phyloP scores from a whole-genome alignment of 208 protist species.

The Trypanosoma boissoni region DNA sequence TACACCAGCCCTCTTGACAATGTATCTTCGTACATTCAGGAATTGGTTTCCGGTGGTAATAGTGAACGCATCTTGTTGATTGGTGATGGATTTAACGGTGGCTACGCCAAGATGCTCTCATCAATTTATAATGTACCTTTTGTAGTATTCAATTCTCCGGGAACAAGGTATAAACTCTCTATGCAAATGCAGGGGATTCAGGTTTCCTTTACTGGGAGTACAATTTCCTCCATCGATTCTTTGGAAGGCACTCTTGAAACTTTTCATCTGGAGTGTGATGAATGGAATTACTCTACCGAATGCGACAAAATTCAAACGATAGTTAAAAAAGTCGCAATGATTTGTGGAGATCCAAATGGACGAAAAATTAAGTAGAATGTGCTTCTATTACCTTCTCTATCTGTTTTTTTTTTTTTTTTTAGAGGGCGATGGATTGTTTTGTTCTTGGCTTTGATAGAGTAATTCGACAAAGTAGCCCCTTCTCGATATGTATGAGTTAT shows the following conservation, averaged over 20 bases:
- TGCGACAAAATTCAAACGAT: conserved; percentile 72
- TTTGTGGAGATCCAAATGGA: conserved; percentile 68
- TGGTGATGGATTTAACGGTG: conserved; percentile 87
- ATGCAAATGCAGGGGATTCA: conserved; percentile 41
- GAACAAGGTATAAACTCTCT: conserved; percentile 50
- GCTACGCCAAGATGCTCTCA: conserved; percentile 79
- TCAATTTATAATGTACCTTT: conserved; percentile 46
- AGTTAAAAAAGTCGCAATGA: conserved; percentile 37
- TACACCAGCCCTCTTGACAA: conserved; percentile 43
- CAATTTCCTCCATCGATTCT: conserved; percentile 80
- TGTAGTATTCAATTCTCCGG: conserved; percentile 82
- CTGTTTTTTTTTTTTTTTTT: too few species aligned
- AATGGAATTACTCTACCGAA: conserved; percentile 37
- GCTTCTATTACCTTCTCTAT: too few species aligned
- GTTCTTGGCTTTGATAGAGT: too few species aligned
- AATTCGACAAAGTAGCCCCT: too few species aligned
- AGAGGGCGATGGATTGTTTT: too few species aligned
- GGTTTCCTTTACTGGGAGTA: conserved; percentile 41
- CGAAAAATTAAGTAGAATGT: conserved; percentile 19
- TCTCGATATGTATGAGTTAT: too few species aligned
- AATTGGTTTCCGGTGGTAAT: conserved; percentile 32
- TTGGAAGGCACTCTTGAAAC: conserved; percentile 64
- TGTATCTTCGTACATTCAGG: conserved; percentile 48
- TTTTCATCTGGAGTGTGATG: conserved; percentile 53
- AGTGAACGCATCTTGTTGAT: conserved; percentile 59